These are phyloP conservation scores for Diplodia sapinea DNA, from an alignment of 2,329 filamentous ascomycete species.

Conservation along the genomic window DNA sequence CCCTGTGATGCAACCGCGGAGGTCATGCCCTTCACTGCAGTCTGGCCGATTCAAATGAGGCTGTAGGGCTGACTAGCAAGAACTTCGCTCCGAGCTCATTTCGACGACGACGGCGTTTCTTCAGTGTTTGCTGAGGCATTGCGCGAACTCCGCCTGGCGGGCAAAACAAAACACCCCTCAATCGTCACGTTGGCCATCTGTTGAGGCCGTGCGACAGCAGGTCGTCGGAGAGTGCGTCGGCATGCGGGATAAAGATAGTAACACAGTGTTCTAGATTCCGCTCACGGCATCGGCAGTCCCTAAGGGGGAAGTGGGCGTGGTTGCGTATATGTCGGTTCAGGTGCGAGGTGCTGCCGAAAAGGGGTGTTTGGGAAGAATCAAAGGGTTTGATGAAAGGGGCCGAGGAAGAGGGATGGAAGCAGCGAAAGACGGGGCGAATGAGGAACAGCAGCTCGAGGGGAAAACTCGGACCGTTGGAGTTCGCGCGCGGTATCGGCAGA, in stretches of 20 bases:
- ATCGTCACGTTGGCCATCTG: background rate
- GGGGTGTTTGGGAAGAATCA: background rate
- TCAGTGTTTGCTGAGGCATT: background rate
- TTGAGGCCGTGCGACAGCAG: background rate
- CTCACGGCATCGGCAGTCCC: background rate
- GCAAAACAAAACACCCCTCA: too few relatives aligned
- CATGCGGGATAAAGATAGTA: background rate
- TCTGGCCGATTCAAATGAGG: background rate
- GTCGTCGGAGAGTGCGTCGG: background rate
- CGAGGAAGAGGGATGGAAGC: background rate
- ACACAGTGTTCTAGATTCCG: background rate
- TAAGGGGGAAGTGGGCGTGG: background rate
- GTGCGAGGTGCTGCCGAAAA: background rate
- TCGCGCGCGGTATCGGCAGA: background rate
- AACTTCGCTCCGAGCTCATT: background rate
- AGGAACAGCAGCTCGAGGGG: background rate
- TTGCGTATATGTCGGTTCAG: background rate
- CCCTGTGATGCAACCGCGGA: slow-evolving; percentile 10
- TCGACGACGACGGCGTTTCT: background rate
- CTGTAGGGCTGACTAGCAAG: slow-evolving; percentile 1
- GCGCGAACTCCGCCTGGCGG: background rate
- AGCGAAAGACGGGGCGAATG: background rate
- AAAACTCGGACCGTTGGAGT: background rate
- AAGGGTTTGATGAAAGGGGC: background rate
- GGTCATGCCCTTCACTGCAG: slow-evolving; percentile 10